Evolutionary conservation across 176 grass and related monocot genomes (phyloP).

Genomic region (Cenchrus fungigraminus): DNA sequence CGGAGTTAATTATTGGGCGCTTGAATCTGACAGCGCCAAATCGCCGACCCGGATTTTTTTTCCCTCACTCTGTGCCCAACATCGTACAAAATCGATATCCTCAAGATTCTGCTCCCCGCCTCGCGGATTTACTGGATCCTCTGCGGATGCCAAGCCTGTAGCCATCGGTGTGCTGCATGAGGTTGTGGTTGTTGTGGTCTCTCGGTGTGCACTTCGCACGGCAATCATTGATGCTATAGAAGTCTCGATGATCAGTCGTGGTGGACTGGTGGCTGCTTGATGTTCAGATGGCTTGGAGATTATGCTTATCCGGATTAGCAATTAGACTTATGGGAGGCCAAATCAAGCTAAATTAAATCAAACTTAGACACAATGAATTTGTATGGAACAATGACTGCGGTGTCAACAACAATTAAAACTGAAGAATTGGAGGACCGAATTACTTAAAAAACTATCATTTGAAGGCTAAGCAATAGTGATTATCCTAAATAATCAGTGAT

Average conservation of each 20-base stretch:
- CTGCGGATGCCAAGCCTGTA: not conserved
- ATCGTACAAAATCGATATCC: constrained; percentile 60
- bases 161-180: rapidly evolving
- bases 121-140: constrained; percentile 43
- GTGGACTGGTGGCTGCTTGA: not conserved
- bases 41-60: not conserved
- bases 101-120: constrained; percentile 49
- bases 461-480: too few species aligned
- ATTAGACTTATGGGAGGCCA: too few species aligned
- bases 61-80: constrained; percentile 35
- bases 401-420: too few species aligned
- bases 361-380: too few species aligned
- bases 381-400: too few species aligned
- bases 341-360: too few species aligned
- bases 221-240: not conserved
- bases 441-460: too few species aligned
- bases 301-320: too few species aligned
- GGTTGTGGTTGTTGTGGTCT: not conserved
- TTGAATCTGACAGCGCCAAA: constrained; percentile 46
- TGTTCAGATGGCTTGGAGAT: not conserved
- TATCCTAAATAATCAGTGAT: too few species aligned
- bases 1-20: constrained; percentile 33
- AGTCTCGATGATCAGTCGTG: not conserved
- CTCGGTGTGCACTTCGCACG: not conserved
- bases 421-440: too few species aligned